Percentiles rank a stretch among this genome's conserved stretches.
These are phyloP conservation scores for Aspergillus felis DNA, from an alignment of 2,329 filamentous ascomycete genomes.

Conservation along the genomic window DNA sequence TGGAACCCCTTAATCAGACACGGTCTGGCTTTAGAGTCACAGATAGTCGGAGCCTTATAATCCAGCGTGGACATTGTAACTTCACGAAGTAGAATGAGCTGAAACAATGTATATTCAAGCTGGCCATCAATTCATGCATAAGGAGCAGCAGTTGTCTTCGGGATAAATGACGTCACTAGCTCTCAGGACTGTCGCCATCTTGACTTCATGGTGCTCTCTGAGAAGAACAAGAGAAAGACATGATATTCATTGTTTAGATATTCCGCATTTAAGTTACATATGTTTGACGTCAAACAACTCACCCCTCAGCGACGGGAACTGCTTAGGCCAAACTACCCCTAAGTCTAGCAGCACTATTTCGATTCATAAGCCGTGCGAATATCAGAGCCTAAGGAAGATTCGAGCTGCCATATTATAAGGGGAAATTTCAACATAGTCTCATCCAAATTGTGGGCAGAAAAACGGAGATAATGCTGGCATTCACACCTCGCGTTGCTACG, in stretches of 20 bases:
- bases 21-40: neutral
- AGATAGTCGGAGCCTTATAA: neutral
- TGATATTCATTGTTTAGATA: neutral
- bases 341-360: neutral
- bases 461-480: slow-evolving; percentile 7
- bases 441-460: neutral
- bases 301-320: neutral
- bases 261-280: slow-evolving; percentile 2
- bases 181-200: neutral
- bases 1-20: neutral
- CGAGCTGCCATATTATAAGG: neutral
- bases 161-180: neutral
- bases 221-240: neutral
- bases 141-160: too few species aligned
- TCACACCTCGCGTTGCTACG: slow-evolving; percentile 1
- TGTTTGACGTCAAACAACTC: slow-evolving; percentile 15
- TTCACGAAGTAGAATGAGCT: neutral
- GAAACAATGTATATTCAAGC: too few species aligned
- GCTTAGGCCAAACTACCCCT: too few species aligned
- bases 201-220: slow-evolving; percentile 1
- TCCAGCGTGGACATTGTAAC: neutral
- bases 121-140: too few species aligned
- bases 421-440: neutral
- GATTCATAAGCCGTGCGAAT: neutral
- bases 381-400: neutral